Percentiles rank a stretch among this genome's conserved stretches.
phyloP scores from a whole-genome alignment of 202 grass and related monocot genomes.

The Saccharum hybrid region DNA sequence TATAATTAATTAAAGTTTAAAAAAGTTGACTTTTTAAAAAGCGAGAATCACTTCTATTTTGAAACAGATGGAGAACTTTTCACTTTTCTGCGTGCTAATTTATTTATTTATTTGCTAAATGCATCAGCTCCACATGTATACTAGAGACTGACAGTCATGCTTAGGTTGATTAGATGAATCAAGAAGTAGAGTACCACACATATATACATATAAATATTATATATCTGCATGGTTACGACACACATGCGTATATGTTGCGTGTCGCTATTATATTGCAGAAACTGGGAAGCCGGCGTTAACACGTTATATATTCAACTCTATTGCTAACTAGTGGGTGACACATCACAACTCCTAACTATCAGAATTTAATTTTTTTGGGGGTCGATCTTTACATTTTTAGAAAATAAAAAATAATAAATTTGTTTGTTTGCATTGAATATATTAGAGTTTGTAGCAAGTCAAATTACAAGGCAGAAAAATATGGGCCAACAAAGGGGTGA shows the following conservation, averaged over 20 bases:
- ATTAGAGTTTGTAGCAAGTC: conserved; percentile 13
- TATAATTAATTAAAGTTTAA: too few species aligned
- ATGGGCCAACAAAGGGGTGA: conserved; percentile 36
- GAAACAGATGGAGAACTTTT: too few species aligned
- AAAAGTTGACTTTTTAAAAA: too few species aligned
- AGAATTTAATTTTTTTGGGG: not conserved
- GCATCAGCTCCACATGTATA: not conserved
- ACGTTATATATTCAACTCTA: not conserved
- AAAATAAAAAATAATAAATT: not conserved
- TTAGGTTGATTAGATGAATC: not conserved
- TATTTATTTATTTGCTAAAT: not conserved
- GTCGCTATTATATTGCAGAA: not conserved
- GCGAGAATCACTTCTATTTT: too few species aligned
- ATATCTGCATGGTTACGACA: not conserved
- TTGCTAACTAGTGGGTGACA: conserved; percentile 26
- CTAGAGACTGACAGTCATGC: not conserved
- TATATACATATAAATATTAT: not conserved
- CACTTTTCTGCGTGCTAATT: too few species aligned
- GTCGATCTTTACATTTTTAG: too few species aligned
- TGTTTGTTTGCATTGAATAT: not conserved
- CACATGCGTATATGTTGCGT: not conserved
- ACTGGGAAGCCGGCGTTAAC: conserved; percentile 5
- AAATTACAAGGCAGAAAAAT: conserved; percentile 43
- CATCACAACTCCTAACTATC: conserved; percentile 34
- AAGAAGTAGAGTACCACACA: not conserved